These are phyloP conservation scores for Phytomonas sp. DNA, from an alignment of 208 protist species.

Conservation along the genomic window DNA sequence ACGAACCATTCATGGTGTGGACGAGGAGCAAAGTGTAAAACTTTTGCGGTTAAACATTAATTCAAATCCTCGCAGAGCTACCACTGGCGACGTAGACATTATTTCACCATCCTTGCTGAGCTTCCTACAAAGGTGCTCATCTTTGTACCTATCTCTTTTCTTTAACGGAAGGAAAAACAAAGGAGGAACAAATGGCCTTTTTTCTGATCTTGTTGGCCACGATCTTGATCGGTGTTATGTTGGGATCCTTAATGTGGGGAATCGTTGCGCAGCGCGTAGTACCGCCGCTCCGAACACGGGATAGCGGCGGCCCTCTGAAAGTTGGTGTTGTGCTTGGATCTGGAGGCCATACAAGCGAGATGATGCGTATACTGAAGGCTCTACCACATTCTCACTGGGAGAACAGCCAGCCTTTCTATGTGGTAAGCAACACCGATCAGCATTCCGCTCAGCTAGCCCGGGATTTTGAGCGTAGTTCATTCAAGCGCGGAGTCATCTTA, in stretches of 20 bases:
- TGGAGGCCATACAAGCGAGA: constrained; percentile 89
- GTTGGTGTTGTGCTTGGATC: constrained; percentile 83
- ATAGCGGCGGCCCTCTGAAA: constrained; percentile 17
- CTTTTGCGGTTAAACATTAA: background rate
- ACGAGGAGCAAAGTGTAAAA: background rate
- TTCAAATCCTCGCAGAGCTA: background rate
- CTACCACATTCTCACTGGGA: constrained; percentile 35
- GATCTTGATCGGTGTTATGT: background rate
- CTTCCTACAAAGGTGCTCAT: background rate
- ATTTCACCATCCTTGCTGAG: background rate
- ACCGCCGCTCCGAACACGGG: background rate
- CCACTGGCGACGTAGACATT: background rate
- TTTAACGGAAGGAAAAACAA: background rate
- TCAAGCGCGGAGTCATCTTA: constrained; percentile 32
- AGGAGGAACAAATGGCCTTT: background rate
- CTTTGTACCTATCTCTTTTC: background rate
- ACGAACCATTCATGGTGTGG: background rate
- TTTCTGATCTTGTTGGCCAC: background rate
- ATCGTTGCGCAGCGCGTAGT: background rate
- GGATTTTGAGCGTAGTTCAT: constrained; percentile 37
- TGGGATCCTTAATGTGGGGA: background rate
- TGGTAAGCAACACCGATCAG: constrained; percentile 70
- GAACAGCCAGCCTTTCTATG: constrained; percentile 41
- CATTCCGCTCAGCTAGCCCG: constrained; percentile 46
- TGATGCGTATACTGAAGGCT: constrained; percentile 62